Base-by-base conservation (phyloP, 169 alveolate genomes). In the Plasmodium sp. region DNA sequence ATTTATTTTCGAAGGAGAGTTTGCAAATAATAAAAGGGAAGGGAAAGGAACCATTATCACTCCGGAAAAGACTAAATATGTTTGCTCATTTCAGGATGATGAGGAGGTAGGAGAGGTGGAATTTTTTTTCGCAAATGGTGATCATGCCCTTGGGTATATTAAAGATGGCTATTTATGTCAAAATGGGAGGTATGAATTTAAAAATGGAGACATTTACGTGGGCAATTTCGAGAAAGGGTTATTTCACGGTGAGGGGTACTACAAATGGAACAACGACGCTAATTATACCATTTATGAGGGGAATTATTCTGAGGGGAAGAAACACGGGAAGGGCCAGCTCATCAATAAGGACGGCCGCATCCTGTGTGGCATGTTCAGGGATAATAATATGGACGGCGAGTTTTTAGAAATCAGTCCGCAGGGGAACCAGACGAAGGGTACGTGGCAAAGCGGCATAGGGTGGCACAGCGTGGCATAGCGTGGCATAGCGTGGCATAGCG, bases 271-370 rank as follows among this genome's bases (percentile, higher is more conserved):
- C 41, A 82, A 84, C 81, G 80, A 93, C 9, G 43, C 86, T 2
- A 81, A 34, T 79, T 95, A 22, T 33, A 16, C 48, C 6, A 18
- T 48, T 58, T 88, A 80, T 58, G 94, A 88, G 33, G 96, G 96
- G n/a, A 67, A 93, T 75, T 96, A 88, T 80, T 83, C 81, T 82
- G 93, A 94, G 80, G 97, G 97, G 33, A 96, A 92, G 81, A 95
- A 92, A 81, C 92, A 96, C 84, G 98, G 98, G 56, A 93, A 81
- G 45, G 98, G 98, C 1, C 84, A 54, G 27, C 94, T 95, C 82
- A 96, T 85, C 48, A 94, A 93, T 94, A 75, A 90, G 7, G 94
- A 96, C 74, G 97, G 97, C 12, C 82, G 95, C 39, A 90, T 95
- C 74, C 95, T 93, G 67, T 96, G 93, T 81, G 98, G 98, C 33